Conservation (phyloP, 2,329 filamentous ascomycete genomes). For the Colletotrichum paranaense region DNA sequence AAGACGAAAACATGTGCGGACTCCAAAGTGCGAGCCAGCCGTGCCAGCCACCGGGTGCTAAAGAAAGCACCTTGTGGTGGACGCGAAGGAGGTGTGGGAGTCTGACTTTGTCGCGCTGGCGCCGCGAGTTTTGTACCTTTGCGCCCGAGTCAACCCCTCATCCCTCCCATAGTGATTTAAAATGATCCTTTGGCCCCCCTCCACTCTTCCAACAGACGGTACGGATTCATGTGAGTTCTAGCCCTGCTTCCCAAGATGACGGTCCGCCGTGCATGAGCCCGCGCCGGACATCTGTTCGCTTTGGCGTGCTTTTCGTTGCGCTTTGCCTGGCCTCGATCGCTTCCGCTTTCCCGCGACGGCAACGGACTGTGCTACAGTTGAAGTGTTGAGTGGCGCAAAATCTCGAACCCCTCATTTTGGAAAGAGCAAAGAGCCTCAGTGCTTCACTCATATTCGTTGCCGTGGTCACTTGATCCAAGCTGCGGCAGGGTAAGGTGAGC, state of each 20-base stretch:
- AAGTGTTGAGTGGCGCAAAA: not conserved
- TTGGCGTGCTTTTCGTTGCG: not conserved
- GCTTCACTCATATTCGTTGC: conserved; percentile 6
- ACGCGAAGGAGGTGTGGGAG: conserved; percentile 16
- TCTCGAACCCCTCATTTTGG: not conserved
- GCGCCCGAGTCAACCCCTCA: not conserved
- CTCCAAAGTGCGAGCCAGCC: conserved; percentile 12
- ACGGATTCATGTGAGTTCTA: not conserved
- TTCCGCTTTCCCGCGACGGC: conserved; percentile 4
- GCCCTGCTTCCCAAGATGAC: not conserved
- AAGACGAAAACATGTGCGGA: conserved; percentile 1
- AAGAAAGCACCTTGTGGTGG: not conserved
- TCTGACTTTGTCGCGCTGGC: conserved; percentile 1
- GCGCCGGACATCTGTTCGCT: not conserved
- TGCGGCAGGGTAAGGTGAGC: conserved; percentile 29
- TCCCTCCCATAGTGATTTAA: not conserved
- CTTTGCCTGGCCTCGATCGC: conserved; percentile 16
- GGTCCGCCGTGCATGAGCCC: not conserved
- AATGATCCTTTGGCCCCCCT: not conserved
- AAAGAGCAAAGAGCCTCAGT: not conserved
- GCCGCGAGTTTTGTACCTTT: conserved; percentile 25
- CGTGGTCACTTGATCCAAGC: conserved; percentile 19
- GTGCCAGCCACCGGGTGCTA: conserved; percentile 7
- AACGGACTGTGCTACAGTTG: not conserved
- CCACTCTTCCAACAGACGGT: too few species aligned